phyloP scores from a whole-genome alignment of 306 rosid genomes.

The Citrullus mucosospermus region DNA sequence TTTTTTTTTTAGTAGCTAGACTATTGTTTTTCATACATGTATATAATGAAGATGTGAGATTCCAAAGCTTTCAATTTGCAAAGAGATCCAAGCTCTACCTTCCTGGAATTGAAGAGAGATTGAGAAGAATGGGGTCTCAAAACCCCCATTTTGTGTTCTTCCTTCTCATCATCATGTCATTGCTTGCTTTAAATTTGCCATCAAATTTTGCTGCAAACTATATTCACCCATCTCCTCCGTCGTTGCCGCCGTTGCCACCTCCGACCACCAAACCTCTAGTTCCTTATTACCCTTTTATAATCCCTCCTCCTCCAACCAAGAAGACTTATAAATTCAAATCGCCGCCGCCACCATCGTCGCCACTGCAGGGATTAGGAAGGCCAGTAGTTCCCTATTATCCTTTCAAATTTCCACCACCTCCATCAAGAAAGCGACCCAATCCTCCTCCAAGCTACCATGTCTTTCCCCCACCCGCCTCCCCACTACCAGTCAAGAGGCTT shows the following conservation, averaged over 20 bases:
- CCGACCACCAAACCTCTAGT: neutral
- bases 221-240: neutral
- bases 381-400: neutral
- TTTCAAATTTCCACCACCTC: neutral
- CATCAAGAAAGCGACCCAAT: neutral
- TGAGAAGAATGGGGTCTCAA: neutral
- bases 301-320: neutral
- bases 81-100: no score
- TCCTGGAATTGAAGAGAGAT: no score
- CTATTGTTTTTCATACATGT: no score
- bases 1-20: no score
- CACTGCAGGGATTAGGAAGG: neutral
- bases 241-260: neutral
- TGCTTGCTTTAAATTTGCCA: neutral
- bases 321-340: neutral
- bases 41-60: no score
- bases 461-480: neutral
- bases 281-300: neutral
- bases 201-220: neutral
- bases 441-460: neutral
- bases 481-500: neutral
- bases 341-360: neutral
- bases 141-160: neutral
- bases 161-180: neutral
- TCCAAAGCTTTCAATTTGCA: no score